Conservation (phyloP, 78 protist species). For the Dictyostelium discoideum region DNA sequence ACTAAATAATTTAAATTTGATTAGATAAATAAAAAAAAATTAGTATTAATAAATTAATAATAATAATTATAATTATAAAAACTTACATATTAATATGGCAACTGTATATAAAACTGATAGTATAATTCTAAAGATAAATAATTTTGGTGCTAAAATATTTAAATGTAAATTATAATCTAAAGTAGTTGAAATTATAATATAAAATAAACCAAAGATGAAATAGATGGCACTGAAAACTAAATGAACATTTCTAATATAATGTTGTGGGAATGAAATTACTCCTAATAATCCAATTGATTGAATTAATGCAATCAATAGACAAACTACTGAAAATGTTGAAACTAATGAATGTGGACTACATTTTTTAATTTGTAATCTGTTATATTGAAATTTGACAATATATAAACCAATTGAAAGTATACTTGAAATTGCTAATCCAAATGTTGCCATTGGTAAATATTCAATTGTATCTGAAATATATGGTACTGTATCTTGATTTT, state of each 20-base stretch:
- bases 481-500: background rate
- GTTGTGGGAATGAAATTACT: background rate
- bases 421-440: background rate
- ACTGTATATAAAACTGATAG: background rate
- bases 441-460: background rate
- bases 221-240: background rate
- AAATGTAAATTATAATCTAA: background rate
- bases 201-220: background rate
- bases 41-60: background rate
- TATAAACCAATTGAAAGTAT: background rate
- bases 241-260: background rate
- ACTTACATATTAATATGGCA: background rate
- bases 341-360: background rate
- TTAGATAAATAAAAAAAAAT: background rate
- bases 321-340: background rate
- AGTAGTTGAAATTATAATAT: background rate
- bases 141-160: background rate
- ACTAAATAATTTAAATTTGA: background rate
- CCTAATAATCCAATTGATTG: conserved; percentile 3
- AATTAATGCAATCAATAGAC: background rate
- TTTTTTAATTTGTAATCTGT: background rate
- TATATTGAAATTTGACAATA: background rate
- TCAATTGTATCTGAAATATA: background rate
- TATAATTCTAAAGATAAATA: background rate
- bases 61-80: background rate